These are phyloP conservation scores for Chlorella sp. DNA, from an alignment of 139 green algal species.

Conservation along the genomic window DNA sequence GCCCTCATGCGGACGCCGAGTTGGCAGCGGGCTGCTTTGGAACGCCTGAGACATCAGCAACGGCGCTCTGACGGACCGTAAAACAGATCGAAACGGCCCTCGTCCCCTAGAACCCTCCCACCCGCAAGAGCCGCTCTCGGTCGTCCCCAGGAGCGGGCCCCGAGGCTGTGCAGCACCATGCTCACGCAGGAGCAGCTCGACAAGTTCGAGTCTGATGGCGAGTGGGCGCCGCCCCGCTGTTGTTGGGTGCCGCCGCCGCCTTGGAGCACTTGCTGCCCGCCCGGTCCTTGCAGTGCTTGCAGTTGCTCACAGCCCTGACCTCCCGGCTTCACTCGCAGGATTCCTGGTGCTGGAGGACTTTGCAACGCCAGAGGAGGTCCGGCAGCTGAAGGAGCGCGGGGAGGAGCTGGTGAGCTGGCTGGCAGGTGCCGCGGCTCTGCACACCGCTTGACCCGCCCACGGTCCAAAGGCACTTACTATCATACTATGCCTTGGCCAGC, in stretches of 20 bases:
- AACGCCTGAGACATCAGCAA: no score
- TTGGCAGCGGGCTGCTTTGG: no score
- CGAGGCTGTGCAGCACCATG: not conserved
- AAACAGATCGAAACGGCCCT: no score
- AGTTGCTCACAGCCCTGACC: not conserved
- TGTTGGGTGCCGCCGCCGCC: not conserved
- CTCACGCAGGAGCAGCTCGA: slow-evolving; percentile 36
- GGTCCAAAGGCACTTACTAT: no score
- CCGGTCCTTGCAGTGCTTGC: not conserved
- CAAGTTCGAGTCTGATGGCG: slow-evolving; percentile 27
- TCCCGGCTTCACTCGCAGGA: slow-evolving; percentile 33
- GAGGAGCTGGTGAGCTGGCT: slow-evolving; percentile 57
- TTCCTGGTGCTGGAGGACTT: slow-evolving; percentile 71
- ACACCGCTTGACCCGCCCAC: no score
- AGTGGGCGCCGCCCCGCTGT: not conserved
- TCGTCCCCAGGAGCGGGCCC: not conserved
- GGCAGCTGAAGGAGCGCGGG: slow-evolving; percentile 42
- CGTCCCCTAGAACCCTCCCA: no score
- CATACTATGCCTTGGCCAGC: no score
- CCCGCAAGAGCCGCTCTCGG: no score
- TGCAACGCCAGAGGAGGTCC: slow-evolving; percentile 48
- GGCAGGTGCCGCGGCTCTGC: no score
- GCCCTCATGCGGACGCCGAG: no score
- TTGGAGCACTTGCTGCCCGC: not conserved
- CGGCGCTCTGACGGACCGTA: no score